Percentiles rank a stretch among this genome's conserved stretches.
These are phyloP conservation scores for Mortierella polycephala DNA, from an alignment of 371 early-diverging fungal species.

Conservation along the genomic window DNA sequence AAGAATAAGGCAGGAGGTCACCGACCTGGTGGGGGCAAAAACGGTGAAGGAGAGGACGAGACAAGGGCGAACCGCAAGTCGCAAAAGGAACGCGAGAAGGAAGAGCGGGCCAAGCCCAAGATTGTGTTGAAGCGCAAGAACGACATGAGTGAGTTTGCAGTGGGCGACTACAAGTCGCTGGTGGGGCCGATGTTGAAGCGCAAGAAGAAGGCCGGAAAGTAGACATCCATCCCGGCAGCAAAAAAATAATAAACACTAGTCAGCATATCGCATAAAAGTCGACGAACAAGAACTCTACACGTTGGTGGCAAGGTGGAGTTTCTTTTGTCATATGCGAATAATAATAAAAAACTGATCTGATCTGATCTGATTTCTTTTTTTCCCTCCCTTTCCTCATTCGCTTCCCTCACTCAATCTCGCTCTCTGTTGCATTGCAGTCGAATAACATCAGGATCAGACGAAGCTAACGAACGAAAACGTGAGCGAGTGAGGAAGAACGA, in stretches of 20 bases:
- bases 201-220: constrained; percentile 46
- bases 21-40: constrained; percentile 27
- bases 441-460: no score
- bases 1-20: constrained; percentile 42
- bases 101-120: constrained; percentile 47
- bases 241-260: no score
- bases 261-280: no score
- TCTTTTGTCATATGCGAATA: no score
- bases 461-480: no score
- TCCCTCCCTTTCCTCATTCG: background rate
- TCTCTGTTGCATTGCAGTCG: background rate
- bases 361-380: background rate
- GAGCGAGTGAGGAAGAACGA: no score
- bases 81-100: constrained; percentile 54
- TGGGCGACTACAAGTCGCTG: constrained; percentile 58
- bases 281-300: no score
- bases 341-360: no score
- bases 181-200: constrained; percentile 51
- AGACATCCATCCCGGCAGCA: no score
- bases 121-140: constrained; percentile 60
- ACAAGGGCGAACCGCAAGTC: constrained; percentile 44
- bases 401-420: background rate
- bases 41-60: constrained; percentile 34
- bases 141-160: constrained; percentile 66
- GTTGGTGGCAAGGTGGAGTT: no score